Percentiles rank a stretch among this genome's conserved stretches.
Conservation (phyloP, 169 alveolate species). For the Blepharisma undulans region DNA sequence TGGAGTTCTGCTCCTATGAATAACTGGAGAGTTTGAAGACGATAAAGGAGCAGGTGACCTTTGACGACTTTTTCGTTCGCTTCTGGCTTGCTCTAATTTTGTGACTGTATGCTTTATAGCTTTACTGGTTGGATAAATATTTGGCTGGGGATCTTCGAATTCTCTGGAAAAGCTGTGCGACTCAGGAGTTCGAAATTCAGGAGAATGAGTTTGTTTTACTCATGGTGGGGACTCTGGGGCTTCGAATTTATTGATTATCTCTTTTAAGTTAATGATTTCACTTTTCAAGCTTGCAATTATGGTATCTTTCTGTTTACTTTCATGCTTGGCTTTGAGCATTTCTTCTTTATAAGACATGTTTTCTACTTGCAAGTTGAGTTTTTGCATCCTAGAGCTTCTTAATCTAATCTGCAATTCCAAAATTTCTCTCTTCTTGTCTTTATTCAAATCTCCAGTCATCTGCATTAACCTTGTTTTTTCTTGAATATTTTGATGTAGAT, state of each 20-base stretch:
- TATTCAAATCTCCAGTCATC: not conserved
- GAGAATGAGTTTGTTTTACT: not conserved
- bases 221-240: not conserved
- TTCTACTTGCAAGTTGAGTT: not conserved
- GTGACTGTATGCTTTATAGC: not conserved
- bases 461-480: not conserved
- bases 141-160: not conserved
- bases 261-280: slow-evolving; percentile 13
- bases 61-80: not conserved
- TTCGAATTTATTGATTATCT: not conserved
- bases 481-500: not conserved
- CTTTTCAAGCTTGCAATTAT: not conserved
- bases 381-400: not conserved
- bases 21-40: not conserved
- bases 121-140: not conserved
- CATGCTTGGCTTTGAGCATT: slow-evolving; percentile 1
- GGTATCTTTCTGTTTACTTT: slow-evolving; percentile 18
- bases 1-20: not conserved
- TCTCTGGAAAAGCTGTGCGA: not conserved
- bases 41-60: not conserved
- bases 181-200: not conserved
- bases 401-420: not conserved
- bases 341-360: not conserved
- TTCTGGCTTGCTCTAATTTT: slow-evolving; percentile 21
- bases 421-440: slow-evolving; percentile 18